Evolutionary conservation across 768 basidiomycete species (phyloP).

Genomic region (Lactarius deliciosus): DNA sequence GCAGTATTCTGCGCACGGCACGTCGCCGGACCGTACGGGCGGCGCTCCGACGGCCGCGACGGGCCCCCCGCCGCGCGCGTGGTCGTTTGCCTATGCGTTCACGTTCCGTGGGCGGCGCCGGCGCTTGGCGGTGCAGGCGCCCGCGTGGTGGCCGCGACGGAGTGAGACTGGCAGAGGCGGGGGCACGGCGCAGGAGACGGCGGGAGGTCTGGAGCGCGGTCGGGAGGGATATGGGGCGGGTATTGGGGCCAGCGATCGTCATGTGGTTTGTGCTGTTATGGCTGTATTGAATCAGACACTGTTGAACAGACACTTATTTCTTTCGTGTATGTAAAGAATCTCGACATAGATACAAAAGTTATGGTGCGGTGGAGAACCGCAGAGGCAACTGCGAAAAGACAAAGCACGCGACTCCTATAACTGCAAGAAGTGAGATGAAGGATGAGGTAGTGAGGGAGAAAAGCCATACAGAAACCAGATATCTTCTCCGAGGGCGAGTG

Average conservation of each 20-base stretch:
- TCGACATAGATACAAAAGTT: too few relatives aligned
- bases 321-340: neutral
- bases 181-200: neutral
- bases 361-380: neutral
- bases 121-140: slow-evolving; percentile 50
- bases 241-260: slow-evolving; percentile 12
- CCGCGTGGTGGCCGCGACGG: slow-evolving; percentile 31
- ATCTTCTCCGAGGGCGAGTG: slow-evolving; percentile 87
- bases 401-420: slow-evolving; percentile 41
- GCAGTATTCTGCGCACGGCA: slow-evolving; percentile 24
- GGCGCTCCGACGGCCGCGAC: neutral
- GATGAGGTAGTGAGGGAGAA: too few relatives aligned
- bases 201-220: slow-evolving; percentile 17
- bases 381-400: slow-evolving; percentile 36
- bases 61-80: slow-evolving; percentile 5
- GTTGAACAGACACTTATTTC: neutral
- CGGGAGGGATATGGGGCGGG: slow-evolving; percentile 20
- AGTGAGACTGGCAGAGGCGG: neutral
- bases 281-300: slow-evolving; percentile 10
- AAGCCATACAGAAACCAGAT: slow-evolving; percentile 72
- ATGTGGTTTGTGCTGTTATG: slow-evolving; percentile 20
- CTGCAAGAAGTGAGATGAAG: slow-evolving; percentile 30
- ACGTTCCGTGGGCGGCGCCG: slow-evolving; percentile 53
- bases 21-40: neutral
- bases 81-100: slow-evolving; percentile 53